Evolutionary conservation across 164 flowering plant species (phyloP), one percentile per base, ranked within the genome.

Genomic region (Dillenia suffruticosa): DNA sequence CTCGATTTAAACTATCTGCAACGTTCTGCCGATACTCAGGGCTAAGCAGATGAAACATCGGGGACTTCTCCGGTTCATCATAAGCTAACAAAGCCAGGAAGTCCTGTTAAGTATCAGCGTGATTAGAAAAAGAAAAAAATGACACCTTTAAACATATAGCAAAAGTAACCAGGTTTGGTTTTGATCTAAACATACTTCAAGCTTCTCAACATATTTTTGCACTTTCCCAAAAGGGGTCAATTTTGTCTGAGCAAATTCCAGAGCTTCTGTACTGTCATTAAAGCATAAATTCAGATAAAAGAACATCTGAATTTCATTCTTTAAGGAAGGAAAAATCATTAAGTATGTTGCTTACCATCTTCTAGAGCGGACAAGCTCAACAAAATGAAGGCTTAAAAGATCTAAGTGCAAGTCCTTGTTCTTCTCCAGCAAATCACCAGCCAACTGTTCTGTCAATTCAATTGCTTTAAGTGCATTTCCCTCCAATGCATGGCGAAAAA

Each of bases 351-450:
- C 88, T 83, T 70, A 95, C 97, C 88, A 84, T 71, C 84, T 92
- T 54, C 86, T 81, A 13, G 85, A 73, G 69, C 86, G 74, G 12
- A 95, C 86, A 70, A 95, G 97, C 74, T 85, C 84, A 56, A 84
- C 91, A 79, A 86, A 95, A 81, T 92, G 99, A 72, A 95, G 97
- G 74, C 88, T 81, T 71, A 95, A 72, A 56, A 92, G 97, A 81
- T 95, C 97, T 77, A 95, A 90, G 70, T 84, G 94, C 82, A 95
- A 71, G 72, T 92, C 97, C 79, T 75, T 77, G 66, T 87, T 87
- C 56, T 87, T 81, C 72, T 85, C 92, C 22, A 95, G 72, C 44
- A 95, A 64, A 67, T 80, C 84, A 48, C 66, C 79, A 10, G 91
- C 86, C 73, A 92, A 72, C 71, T 85, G 75, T 70, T 92, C 83